A percentile compares a stretch with the other conserved stretches of the same genome.
These are phyloP conservation scores for Andrographis paniculata DNA, from an alignment of 305 asterid genomes.

Conservation along the genomic window DNA sequence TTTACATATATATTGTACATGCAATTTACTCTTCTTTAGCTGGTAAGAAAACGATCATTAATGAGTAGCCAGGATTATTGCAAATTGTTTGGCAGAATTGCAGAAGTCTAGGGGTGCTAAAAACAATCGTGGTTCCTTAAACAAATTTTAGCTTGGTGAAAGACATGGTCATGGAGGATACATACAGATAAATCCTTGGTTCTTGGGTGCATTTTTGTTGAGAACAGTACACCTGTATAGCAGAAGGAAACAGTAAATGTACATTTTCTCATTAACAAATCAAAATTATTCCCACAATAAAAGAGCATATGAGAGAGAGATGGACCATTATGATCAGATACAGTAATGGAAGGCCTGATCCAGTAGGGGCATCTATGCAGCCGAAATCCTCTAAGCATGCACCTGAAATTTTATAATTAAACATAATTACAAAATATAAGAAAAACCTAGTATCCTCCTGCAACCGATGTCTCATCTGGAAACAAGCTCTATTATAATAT, in stretches of 20 bases:
- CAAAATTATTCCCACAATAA: neutral
- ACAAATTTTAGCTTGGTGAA: slow-evolving; percentile 4
- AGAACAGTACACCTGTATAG: slow-evolving; percentile 76
- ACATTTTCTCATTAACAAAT: neutral
- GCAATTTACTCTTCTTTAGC: too few relatives aligned
- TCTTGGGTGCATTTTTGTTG: slow-evolving; percentile 93
- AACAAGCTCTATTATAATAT: slow-evolving; percentile 5
- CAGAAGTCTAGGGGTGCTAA: neutral
- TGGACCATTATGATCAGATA: slow-evolving; percentile 83
- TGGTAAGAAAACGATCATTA: too few relatives aligned
- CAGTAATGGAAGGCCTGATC: slow-evolving; percentile 88
- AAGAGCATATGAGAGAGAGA: neutral
- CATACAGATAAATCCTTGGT: slow-evolving; percentile 91
- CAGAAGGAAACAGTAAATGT: slow-evolving; percentile 6
- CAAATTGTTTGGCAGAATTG: neutral
- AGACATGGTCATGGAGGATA: slow-evolving; percentile 17
- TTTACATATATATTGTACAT: too few relatives aligned
- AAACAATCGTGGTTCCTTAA: neutral
- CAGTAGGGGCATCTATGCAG: slow-evolving; percentile 96
- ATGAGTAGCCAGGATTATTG: neutral
- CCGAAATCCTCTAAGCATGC: slow-evolving; percentile 97
- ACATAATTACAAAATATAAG: slow-evolving; percentile 11
- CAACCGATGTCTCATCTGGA: slow-evolving; percentile 10
- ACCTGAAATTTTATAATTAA: slow-evolving; percentile 41
- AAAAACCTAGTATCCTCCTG: neutral